Conservation (phyloP, 169 alveolate species). For the Plasmodium cynomolgi region DNA sequence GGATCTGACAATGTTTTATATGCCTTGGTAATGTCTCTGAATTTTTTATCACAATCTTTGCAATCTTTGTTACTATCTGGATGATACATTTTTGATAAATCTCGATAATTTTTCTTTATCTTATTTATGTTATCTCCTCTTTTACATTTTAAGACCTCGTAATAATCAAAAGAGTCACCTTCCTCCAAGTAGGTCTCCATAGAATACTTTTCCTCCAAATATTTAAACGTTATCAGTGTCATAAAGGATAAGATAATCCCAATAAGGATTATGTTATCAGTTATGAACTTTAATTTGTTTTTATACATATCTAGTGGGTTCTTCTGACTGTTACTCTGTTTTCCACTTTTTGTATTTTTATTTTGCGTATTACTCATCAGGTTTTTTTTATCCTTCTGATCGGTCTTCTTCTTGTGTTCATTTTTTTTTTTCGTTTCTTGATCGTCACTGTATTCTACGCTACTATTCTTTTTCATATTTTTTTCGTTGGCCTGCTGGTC, state of each 20-base stretch:
- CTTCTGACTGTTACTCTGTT: neutral
- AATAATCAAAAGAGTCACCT: conserved; percentile 83
- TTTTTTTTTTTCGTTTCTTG: neutral
- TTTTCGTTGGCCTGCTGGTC: neutral
- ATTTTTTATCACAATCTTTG: conserved; percentile 85
- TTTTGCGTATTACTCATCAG: neutral
- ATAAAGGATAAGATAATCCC: conserved; percentile 38
- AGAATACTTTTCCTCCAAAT: conserved; percentile 61
- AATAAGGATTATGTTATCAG: conserved; percentile 36
- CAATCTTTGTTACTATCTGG: conserved; percentile 89
- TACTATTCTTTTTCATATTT: neutral
- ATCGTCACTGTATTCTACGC: neutral
- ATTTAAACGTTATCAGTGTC: conserved; percentile 46
- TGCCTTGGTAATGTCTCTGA: conserved; percentile 89
- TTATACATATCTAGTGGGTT: conserved; percentile 1
- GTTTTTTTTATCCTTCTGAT: neutral
- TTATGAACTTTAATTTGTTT: conserved; percentile 13
- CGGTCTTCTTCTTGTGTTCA: neutral
- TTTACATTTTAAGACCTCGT: conserved; percentile 85
- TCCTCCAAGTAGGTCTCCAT: conserved; percentile 49
- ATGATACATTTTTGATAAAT: conserved; percentile 85
- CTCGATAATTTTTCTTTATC: conserved; percentile 87
- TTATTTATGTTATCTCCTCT: conserved; percentile 81
- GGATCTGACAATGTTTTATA: conserved; percentile 89
- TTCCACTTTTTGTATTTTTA: neutral